Evolutionary conservation across 257 asterid genomes (phyloP), one percentile per base, ranked within the genome.

Genomic region (Apocynum venetum): DNA sequence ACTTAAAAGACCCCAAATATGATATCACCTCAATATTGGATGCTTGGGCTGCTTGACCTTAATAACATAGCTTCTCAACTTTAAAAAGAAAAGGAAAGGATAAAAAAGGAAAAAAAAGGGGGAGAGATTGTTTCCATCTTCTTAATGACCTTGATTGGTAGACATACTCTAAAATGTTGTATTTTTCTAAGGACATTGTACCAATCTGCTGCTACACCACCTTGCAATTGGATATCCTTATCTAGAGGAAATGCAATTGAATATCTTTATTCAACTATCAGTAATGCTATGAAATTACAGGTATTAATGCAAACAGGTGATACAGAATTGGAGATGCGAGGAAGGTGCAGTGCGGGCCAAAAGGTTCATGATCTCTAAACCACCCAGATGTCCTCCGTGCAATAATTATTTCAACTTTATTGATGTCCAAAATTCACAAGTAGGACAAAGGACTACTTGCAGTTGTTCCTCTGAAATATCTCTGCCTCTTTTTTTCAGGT

Each of bases 321-420:
- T 82, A 92, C 99, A 1, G 97, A 96, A 80, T 87, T 96, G 75
- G 99, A 96, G 84, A 96, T 96, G 99, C 89, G 99, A 84, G 99
- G 99, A 86, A 88, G 99, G 83, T 96, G 99, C 79, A 93, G 99
- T 86, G 99, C 99, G 74, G 99, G 99, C 74, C 99, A 96, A 86
- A 96, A 96, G 99, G 99, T 86, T 78, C 49, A 55, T 74, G 46
- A 40, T 82, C 76, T 43, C 75, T 70, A 41, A 56, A 78, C 25
- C 47, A 20, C 70, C 64, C 41, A 60, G 35, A 12, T 41, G 25
- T 75, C 75, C n/a, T 14, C 43, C 5, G 4, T 1, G 2, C 20
- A 8, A 59, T 63, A 2, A 0, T 55, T 8, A 6, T 65, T 75
- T 60, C 48, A 12, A 12, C 73, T 9, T 49, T 25, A 43, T 15